Percentiles rank a stretch among this genome's conserved stretches.
phyloP scores from a whole-genome alignment of 768 basidiomycete species.

The Mycena rosella region DNA sequence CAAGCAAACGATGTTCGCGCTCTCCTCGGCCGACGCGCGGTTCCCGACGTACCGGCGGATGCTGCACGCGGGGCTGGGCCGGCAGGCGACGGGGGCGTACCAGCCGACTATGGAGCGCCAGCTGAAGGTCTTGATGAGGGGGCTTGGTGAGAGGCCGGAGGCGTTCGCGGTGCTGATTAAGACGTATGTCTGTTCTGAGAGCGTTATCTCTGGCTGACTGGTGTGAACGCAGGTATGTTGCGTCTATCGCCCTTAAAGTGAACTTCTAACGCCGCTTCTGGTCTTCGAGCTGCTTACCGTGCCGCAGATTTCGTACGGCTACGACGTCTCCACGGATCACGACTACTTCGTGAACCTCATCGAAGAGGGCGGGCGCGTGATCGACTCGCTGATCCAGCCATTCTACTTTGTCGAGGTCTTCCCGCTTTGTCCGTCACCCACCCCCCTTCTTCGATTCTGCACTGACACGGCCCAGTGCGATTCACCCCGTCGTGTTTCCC shows the following conservation, averaged over 20 bases:
- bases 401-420: conserved; percentile 56
- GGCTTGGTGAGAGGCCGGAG: conserved; percentile 46
- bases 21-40: conserved; percentile 47
- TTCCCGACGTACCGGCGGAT: conserved; percentile 53
- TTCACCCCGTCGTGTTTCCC: conserved; percentile 54
- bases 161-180: conserved; percentile 12
- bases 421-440: too few relatives aligned
- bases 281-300: conserved; percentile 46
- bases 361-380: conserved; percentile 47
- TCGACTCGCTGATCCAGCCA: conserved; percentile 42
- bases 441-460: too few relatives aligned
- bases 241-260: conserved; percentile 10
- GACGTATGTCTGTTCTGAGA: not conserved
- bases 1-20: conserved; percentile 46
- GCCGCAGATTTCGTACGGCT: conserved; percentile 57
- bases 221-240: conserved; percentile 41
- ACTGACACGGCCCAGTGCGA: too few relatives aligned
- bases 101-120: conserved; percentile 48
- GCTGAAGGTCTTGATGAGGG: conserved; percentile 44
- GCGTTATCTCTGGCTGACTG: conserved; percentile 44
- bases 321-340: conserved; percentile 48
- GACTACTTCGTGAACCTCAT: conserved; percentile 49
- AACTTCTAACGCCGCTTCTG: not conserved
- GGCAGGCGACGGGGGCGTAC: conserved; percentile 50
- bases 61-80: conserved; percentile 53